These are phyloP conservation scores for Sarcomyxa edulis DNA, from an alignment of 768 basidiomycete species.

Conservation along the genomic window DNA sequence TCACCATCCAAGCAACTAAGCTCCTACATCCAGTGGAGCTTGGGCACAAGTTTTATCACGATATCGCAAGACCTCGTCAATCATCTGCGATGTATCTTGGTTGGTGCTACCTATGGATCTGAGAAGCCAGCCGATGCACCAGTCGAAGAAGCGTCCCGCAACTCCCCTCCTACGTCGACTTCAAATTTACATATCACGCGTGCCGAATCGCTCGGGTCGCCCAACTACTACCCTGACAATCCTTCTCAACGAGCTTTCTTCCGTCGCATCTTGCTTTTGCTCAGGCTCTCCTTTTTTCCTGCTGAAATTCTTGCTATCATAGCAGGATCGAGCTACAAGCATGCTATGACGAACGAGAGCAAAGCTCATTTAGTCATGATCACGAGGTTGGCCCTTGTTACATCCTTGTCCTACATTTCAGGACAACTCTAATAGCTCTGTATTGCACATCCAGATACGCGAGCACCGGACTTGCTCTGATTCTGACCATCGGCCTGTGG, in stretches of 20 bases:
- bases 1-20: conserved; percentile 9
- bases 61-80: conserved; percentile 28
- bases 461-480: conserved; percentile 14
- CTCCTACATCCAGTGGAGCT: conserved; percentile 20
- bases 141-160: conserved; percentile 11
- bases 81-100: conserved; percentile 30
- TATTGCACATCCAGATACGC: conserved; percentile 21
- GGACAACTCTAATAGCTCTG: not conserved
- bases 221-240: conserved; percentile 14
- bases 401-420: not conserved
- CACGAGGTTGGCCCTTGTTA: conserved; percentile 13
- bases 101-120: conserved; percentile 32
- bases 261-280: conserved; percentile 21
- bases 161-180: not conserved
- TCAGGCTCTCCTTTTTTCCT: conserved; percentile 22
- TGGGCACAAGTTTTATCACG: conserved; percentile 27
- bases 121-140: conserved; percentile 19
- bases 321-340: conserved; percentile 17
- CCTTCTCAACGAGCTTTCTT: conserved; percentile 20
- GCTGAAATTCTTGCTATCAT: conserved; percentile 25
- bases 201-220: not conserved
- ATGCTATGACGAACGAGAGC: conserved; percentile 12
- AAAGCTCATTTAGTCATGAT: conserved; percentile 12
- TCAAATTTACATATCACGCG: not conserved
- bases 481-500: conserved; percentile 9